phyloP scores from a whole-genome alignment of 1,284 basidiomycete species.

The Peniophora sp. region DNA sequence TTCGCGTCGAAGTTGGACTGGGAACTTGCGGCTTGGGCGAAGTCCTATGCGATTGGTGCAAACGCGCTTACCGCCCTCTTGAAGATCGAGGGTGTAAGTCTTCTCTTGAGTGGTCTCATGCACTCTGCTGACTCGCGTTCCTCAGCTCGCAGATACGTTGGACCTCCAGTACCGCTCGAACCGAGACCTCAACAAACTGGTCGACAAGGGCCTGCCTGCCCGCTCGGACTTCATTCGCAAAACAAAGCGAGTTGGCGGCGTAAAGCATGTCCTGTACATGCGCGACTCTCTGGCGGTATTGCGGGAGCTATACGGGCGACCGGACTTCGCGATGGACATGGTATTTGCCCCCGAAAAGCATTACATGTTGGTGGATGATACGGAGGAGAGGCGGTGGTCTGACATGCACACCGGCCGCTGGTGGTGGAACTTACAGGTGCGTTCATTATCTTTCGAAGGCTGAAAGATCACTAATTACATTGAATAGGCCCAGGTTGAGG shows the following conservation, averaged over 20 bases:
- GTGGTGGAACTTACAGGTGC: slow-evolving; percentile 6
- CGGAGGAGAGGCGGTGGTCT: not conserved
- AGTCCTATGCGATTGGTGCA: slow-evolving; percentile 13
- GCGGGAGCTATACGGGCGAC: not conserved
- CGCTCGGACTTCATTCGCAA: not conserved
- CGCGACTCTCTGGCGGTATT: not conserved
- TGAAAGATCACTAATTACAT: not conserved
- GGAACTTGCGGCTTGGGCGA: slow-evolving; percentile 15
- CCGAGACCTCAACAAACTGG: slow-evolving; percentile 5
- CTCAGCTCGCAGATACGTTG: slow-evolving; percentile 1
- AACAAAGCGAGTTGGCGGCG: not conserved
- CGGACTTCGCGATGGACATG: not conserved
- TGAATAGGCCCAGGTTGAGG: not conserved
- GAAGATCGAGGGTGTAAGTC: slow-evolving; percentile 12
- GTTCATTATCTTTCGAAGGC: not conserved
- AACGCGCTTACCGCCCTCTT: slow-evolving; percentile 14
- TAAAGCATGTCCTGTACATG: not conserved
- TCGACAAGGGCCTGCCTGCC: slow-evolving; percentile 6
- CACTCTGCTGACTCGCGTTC: not conserved
- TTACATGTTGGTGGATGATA: not conserved
- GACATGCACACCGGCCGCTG: slow-evolving; percentile 7
- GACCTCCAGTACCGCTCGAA: slow-evolving; percentile 2
- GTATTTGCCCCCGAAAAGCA: not conserved
- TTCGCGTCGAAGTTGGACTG: slow-evolving; percentile 14
- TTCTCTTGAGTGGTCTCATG: not conserved